phyloP scores from a whole-genome alignment of 257 asterid genomes.

The Fraxinus americana region DNA sequence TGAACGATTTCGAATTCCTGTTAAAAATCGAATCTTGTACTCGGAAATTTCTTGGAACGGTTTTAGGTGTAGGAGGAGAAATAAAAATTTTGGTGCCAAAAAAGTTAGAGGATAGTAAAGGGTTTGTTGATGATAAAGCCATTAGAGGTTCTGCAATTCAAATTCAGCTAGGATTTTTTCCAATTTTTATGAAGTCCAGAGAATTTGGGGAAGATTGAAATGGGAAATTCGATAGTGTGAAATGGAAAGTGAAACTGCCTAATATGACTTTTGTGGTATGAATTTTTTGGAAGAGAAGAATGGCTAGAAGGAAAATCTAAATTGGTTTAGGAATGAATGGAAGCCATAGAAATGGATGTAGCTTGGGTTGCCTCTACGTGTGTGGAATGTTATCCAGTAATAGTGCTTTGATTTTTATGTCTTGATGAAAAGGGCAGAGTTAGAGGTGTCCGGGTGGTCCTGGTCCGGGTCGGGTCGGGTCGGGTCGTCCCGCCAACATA shows the following conservation, averaged over 20 bases:
- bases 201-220: not conserved
- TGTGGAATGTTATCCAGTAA: conserved; percentile 51
- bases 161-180: not conserved
- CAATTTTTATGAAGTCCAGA: conserved; percentile 10
- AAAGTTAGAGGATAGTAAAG: conserved; percentile 60
- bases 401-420: conserved; percentile 13
- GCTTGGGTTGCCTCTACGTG: conserved; percentile 60
- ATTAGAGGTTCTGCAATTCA: conserved; percentile 25
- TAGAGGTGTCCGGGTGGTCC: too few relatives aligned
- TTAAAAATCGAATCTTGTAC: conserved; percentile 51
- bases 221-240: not conserved
- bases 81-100: conserved; percentile 59
- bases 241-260: not conserved
- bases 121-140: conserved; percentile 54
- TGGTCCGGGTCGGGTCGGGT: too few relatives aligned
- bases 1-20: conserved; percentile 37
- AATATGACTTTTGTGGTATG: not conserved
- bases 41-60: conserved; percentile 49
- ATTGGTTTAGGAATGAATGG: conserved; percentile 31
- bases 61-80: conserved; percentile 77
- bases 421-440: too few relatives aligned
- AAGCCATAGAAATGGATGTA: conserved; percentile 45
- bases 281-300: not conserved
- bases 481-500: too few relatives aligned
- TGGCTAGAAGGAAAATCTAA: not conserved